Conservation (phyloP, 2,329 filamentous ascomycete species). For the Elsinoe ampelina region DNA sequence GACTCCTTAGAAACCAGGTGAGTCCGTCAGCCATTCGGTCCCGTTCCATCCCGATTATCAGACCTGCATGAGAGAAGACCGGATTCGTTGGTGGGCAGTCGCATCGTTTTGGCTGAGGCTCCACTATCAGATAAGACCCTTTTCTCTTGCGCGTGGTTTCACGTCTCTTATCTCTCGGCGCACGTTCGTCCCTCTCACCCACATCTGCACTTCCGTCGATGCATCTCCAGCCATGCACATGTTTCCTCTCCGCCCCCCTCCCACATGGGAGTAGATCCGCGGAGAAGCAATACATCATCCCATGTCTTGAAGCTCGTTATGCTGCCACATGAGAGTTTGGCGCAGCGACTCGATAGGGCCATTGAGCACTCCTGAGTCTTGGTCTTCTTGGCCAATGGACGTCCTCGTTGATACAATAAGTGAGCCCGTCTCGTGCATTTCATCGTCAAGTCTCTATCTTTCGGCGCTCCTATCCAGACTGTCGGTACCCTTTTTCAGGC, state of each 20-base stretch:
- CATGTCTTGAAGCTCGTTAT: not conserved
- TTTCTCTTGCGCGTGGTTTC: not conserved
- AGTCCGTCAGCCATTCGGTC: not conserved
- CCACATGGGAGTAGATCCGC: not conserved
- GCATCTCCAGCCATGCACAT: not conserved
- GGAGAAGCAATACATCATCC: conserved; percentile 8
- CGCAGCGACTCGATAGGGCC: not conserved
- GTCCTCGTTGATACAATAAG: not conserved
- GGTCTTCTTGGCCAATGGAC: conserved; percentile 7
- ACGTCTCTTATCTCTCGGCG: conserved; percentile 10
- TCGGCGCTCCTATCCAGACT: not conserved
- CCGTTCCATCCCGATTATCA: conserved; percentile 9
- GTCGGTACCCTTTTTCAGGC: conserved; percentile 2
- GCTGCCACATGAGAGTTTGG: not conserved
- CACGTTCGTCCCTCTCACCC: not conserved
- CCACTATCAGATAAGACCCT: conserved; percentile 11
- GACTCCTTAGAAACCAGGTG: not conserved
- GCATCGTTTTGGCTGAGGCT: not conserved
- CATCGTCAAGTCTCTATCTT: not conserved
- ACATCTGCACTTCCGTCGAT: not conserved
- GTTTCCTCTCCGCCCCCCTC: not conserved
- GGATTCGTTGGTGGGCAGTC: not conserved
- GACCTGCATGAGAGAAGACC: not conserved
- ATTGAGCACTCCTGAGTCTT: conserved; percentile 11
- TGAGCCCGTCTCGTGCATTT: not conserved